Base-by-base conservation (phyloP, 2,329 filamentous ascomycete species). In the Alternaria triticimaculans region DNA sequence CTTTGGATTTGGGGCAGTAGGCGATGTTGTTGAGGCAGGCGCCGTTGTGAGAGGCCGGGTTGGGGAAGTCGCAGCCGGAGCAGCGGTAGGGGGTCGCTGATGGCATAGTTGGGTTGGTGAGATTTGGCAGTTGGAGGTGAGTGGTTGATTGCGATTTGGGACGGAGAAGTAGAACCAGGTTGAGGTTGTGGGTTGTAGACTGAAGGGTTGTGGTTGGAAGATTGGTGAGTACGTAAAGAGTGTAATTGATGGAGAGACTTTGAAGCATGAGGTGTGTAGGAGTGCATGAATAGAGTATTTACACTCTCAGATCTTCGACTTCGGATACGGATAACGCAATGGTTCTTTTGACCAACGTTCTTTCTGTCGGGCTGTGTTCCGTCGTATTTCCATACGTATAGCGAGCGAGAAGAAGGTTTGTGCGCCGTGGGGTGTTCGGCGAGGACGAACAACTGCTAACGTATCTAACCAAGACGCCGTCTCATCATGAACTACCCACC, bases 1-100 rank as follows among this genome's bases (percentile, higher is more conserved):
- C 49, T 28, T 53, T 53, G 12, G 49, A 53, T 41, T 53, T 53
- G 28, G 49, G 49, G 30, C 49, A 53, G 49, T 53, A 53, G 28
- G 28, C 49, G 5, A 53, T 53, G 14, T 15, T 53, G 28, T 53
- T 53, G 6, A 53, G 49, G 20, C 49, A 53, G 14, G 28, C 18
- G 14, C 49, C 49, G 49, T 4, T 53, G 49, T 53, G 49, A 15
- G 49, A 53, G 9, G 49, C 49, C 9, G 49, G 49, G 30, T 53
- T 53, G 20, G 49, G 49, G 20, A 23, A 53, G 20, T 53, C 49
- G 30, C 49, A 53, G 8, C 20, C 49, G 6, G 49, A n/a, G 20
- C 49, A 53, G 49, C 49, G 49, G 30, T 53, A 53, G 3, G 28
- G 20, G 2, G 49, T 53, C 2, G 49, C 49, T 53, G 49, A 12